Percentiles rank a stretch among this genome's conserved stretches.
These are phyloP conservation scores for Zymoseptoria tritici DNA, from an alignment of 2,329 filamentous ascomycete species.

Conservation along the genomic window DNA sequence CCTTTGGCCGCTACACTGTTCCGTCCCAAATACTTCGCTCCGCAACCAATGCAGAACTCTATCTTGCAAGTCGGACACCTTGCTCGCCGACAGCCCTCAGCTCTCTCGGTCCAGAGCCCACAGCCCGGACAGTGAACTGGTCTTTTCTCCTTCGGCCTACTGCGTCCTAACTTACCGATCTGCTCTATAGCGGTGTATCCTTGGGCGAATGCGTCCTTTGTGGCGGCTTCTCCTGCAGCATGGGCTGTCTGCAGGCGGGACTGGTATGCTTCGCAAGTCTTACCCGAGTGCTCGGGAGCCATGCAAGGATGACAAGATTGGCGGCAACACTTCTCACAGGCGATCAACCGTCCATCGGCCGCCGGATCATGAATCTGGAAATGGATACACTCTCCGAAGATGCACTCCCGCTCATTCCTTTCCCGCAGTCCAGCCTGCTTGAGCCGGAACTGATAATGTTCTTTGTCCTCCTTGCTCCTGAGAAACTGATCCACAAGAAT, in stretches of 20 bases:
- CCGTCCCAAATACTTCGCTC: background rate
- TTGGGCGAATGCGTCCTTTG: background rate
- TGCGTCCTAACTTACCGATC: background rate
- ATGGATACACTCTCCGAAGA: background rate
- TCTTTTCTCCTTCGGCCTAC: background rate
- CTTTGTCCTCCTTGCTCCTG: background rate
- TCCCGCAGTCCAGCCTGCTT: background rate
- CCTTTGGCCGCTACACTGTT: background rate
- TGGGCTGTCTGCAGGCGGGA: background rate
- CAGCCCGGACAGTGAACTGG: conserved; percentile 1
- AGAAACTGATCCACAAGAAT: background rate
- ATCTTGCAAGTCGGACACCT: background rate
- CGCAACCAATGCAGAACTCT: conserved; percentile 1
- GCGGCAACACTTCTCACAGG: background rate
- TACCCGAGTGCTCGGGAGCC: background rate
- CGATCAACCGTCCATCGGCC: background rate
- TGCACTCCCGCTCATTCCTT: background rate
- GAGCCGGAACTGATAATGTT: background rate
- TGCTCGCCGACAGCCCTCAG: background rate
- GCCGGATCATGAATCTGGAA: background rate
- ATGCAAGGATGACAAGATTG: background rate
- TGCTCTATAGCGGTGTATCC: background rate
- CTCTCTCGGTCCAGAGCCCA: background rate
- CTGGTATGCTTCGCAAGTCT: background rate
- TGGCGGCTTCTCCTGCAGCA: background rate